These are phyloP conservation scores for Arthrinium puccinioides DNA, from an alignment of 2,329 filamentous ascomycete genomes.

Conservation along the genomic window DNA sequence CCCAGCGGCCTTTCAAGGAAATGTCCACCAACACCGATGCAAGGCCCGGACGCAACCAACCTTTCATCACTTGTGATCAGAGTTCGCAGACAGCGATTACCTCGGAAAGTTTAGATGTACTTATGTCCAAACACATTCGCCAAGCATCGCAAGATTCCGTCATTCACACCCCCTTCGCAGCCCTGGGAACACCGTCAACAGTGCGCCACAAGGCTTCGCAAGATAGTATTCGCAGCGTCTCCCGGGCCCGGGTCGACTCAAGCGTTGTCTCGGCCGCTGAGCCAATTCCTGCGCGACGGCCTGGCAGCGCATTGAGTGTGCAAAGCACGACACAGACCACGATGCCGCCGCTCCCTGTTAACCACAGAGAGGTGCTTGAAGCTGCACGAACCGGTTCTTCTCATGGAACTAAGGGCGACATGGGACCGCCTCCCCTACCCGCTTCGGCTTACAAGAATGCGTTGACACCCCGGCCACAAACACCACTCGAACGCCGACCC, in stretches of 20 bases:
- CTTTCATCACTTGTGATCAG: conserved; percentile 53
- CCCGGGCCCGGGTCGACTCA: conserved; percentile 29
- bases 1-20: conserved; percentile 52
- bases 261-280: conserved; percentile 29
- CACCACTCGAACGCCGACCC: conserved; percentile 41
- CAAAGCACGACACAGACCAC: conserved; percentile 32
- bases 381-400: conserved; percentile 59
- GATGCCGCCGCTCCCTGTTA: conserved; percentile 67
- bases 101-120: conserved; percentile 70
- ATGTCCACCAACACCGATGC: conserved; percentile 50
- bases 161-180: conserved; percentile 10
- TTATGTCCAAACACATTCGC: conserved; percentile 50
- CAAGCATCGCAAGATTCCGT: conserved; percentile 18
- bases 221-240: conserved; percentile 40
- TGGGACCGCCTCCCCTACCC: conserved; percentile 81
- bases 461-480: conserved; percentile 51
- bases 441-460: conserved; percentile 58
- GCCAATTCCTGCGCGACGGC: conserved; percentile 39
- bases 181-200: conserved; percentile 17
- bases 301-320: conserved; percentile 66
- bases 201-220: conserved; percentile 33
- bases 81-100: conserved; percentile 79
- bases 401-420: conserved; percentile 40
- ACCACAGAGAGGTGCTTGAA: conserved; percentile 80
- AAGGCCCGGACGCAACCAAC: conserved; percentile 30